Base-by-base conservation (phyloP, 805 yeast genomes). In the Metschnikowia hibisci region DNA sequence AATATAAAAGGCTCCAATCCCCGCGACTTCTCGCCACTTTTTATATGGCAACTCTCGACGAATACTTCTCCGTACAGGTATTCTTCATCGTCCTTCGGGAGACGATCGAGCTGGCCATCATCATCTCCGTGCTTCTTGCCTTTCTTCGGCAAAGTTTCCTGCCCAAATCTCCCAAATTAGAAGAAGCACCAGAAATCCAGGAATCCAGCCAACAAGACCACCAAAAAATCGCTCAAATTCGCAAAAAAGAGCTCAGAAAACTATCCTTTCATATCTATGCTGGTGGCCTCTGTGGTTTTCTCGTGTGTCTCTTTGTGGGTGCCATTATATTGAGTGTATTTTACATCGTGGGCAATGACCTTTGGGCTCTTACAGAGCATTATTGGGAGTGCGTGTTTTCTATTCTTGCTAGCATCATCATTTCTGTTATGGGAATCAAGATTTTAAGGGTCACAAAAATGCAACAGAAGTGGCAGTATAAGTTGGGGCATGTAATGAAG, bases 361-460 rank as follows among this genome's bases (percentile, higher is more conserved):
- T 71, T 14, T 73, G 77, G 77, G 48, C 75, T 1, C 48, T 63
- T 7, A 61, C 76, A 4, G 77, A 73, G 47, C 76, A 71, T 48
- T 71, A 70, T 47, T 73, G 77, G 77, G 77, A 72, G 51, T 75
- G 73, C 1, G 54, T 61, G 2, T 71, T 73, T 43, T 70, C 75
- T 12, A 66, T 73, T 3, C 26, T 71, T 6, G 75, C 77, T 32
- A 67, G 74, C 44, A 50, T 71, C 3, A 69, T 72, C 41, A 72
- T 73, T 18, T 67, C 76, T 4, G 60, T 68, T 10, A 71, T 73
- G 77, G 77, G 77, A 2, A 52, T 70, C 12, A 70, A 69, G 38
- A 66, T 73, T 25, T 58, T 73, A 33, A 58, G 77, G 32, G 68
- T 73, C 26, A 69, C 62, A 42, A 68, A 66, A 38, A 63, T 71